Base-by-base conservation (phyloP, 2,329 filamentous ascomycete genomes). In the Aspergillus terreus region DNA sequence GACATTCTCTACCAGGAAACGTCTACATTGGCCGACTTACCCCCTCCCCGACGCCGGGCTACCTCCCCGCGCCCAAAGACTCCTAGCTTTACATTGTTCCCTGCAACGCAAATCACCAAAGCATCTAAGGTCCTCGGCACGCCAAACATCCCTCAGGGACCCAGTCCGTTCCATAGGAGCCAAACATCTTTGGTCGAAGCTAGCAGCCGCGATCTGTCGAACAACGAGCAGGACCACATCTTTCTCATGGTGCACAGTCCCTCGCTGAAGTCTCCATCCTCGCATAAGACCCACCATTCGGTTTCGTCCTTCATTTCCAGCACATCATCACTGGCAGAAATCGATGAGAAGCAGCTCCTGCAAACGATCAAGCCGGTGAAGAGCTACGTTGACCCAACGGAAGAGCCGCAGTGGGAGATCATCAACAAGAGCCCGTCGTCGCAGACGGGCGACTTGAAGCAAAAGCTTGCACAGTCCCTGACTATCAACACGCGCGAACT, bases 41-140 rank as follows among this genome's bases (percentile, higher is more conserved):
- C 44, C 11, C 58, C 55, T 25, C 64, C 66, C 19, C 63, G 62
- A 51, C 64, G 68, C 43, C 65, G 69, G 42, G 68, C 67, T 25
- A 72, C 68, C 17, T 73, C 71, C 19, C 69, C 71, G 32, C 61
- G 58, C 44, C 61, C 68, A 6, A 67, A 61, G 45, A 66, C 70
- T 25, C 65, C 71, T 4, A 66, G 61, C 36, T 75, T 75, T 50
- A 66, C 63, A 4, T 53, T 74, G 6, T 75, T 75, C 42, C 72
- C 73, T 2, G 44, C 64, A 11, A 63, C 66, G 2, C 64, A 65
- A 19, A 55, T 63, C 2, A 59, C 54, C n/a, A 71, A 70, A 33
- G 61, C 62, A 2, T 59, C 65, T 5, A 64, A 68, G 23, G 42
- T 60, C n/a, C 55, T 63, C 19, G 66, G 61, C n/a, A 63, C 57